phyloP scores from a whole-genome alignment of 352 stramenopile species.

The Globisporangium lucens region DNA sequence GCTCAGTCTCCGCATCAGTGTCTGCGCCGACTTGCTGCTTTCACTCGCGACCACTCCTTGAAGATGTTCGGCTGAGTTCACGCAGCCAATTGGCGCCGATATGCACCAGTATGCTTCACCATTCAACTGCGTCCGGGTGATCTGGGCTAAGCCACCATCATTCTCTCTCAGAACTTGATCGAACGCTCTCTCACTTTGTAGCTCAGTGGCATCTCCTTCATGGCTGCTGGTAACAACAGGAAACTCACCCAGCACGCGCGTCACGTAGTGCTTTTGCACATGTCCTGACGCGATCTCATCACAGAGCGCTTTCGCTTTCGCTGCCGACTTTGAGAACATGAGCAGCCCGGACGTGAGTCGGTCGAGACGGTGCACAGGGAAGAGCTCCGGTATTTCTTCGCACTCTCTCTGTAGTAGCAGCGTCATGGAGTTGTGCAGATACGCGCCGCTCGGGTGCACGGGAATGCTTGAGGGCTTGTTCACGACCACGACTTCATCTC shows the following conservation, averaged over 20 bases:
- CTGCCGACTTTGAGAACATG: slow-evolving; percentile 46
- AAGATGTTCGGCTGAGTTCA: slow-evolving; percentile 17
- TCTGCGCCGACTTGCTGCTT: slow-evolving; percentile 35
- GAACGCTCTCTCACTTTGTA: slow-evolving; percentile 9
- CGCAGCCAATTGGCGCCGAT: slow-evolving; percentile 34
- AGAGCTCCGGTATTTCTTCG: slow-evolving; percentile 37
- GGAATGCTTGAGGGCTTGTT: slow-evolving; percentile 88
- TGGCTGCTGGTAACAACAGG: slow-evolving; percentile 13
- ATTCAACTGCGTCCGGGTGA: slow-evolving; percentile 7
- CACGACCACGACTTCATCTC: slow-evolving; percentile 54
- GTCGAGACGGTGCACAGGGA: slow-evolving; percentile 92
- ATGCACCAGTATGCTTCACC: slow-evolving; percentile 33
- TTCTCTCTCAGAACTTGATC: slow-evolving; percentile 15
- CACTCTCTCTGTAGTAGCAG: slow-evolving; percentile 36
- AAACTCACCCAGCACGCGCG: slow-evolving; percentile 44
- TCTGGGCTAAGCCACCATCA: slow-evolving; percentile 6
- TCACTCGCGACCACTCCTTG: slow-evolving; percentile 17
- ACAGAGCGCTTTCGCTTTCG: slow-evolving; percentile 39
- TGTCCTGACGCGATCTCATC: slow-evolving; percentile 31
- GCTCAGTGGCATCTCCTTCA: slow-evolving; percentile 12
- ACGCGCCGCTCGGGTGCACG: slow-evolving; percentile 90
- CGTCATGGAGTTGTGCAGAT: slow-evolving; percentile 89
- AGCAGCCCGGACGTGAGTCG: slow-evolving; percentile 86
- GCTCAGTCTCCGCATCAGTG: slow-evolving; percentile 29
- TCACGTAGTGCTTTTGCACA: slow-evolving; percentile 58